phyloP scores from a whole-genome alignment of 495 filamentous ascomycete species.

The Aspergillus steynii region DNA sequence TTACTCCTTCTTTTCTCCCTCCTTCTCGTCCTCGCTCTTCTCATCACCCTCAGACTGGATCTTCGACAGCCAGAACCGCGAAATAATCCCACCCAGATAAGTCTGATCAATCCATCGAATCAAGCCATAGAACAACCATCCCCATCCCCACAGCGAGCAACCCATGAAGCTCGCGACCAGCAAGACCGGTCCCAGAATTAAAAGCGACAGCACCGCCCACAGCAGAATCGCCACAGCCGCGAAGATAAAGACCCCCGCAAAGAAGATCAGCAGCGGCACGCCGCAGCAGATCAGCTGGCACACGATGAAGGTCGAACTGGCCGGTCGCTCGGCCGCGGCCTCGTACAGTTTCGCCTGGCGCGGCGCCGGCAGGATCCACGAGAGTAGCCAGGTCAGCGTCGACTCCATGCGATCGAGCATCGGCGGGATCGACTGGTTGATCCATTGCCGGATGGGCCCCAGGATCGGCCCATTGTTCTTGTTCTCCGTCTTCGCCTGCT shows the following conservation, averaged over 20 bases:
- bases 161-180: constrained; percentile 41
- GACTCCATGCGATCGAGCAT: constrained; percentile 34
- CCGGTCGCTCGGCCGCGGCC: constrained; percentile 30
- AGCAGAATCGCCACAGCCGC: constrained; percentile 36
- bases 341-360: constrained; percentile 35
- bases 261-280: constrained; percentile 37
- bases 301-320: constrained; percentile 35
- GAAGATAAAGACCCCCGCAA: constrained; percentile 37
- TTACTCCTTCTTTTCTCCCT: background rate
- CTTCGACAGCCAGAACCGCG: constrained; percentile 31
- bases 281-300: constrained; percentile 42
- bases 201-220: constrained; percentile 35
- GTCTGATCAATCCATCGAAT: constrained; percentile 36
- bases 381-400: constrained; percentile 24
- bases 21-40: constrained; percentile 8
- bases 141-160: constrained; percentile 42
- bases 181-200: constrained; percentile 39
- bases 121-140: constrained; percentile 41
- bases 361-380: constrained; percentile 30
- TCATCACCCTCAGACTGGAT: constrained; percentile 8
- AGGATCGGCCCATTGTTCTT: constrained; percentile 24
- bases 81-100: constrained; percentile 36
- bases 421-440: constrained; percentile 20
- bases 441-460: constrained; percentile 18
- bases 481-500: constrained; percentile 11